These are phyloP conservation scores for Ustilago nuda DNA, from an alignment of 1,284 basidiomycete genomes.

Conservation along the genomic window DNA sequence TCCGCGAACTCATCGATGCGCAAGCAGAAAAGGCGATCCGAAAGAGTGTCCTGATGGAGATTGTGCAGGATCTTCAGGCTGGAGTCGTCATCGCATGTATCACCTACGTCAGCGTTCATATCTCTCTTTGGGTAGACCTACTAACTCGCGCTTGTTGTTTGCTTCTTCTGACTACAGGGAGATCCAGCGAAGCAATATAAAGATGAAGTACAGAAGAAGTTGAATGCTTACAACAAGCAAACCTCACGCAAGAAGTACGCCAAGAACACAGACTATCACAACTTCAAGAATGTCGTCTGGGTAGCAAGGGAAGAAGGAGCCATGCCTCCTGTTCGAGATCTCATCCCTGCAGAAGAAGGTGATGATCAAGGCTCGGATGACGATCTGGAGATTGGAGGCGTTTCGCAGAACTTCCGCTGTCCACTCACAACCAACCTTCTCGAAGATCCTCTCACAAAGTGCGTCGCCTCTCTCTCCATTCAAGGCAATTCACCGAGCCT, in stretches of 20 bases:
- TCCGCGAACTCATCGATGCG: constrained; percentile 56
- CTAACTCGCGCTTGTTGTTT: neutral
- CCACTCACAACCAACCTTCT: constrained; percentile 56
- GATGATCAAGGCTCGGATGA: constrained; percentile 52
- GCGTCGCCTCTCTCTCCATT: constrained; percentile 1
- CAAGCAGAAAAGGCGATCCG: constrained; percentile 48
- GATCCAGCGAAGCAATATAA: constrained; percentile 36
- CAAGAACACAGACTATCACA: constrained; percentile 45
- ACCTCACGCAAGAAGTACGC: constrained; percentile 57
- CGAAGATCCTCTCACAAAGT: constrained; percentile 56
- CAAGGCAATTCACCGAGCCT: neutral
- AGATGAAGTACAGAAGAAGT: constrained; percentile 13
- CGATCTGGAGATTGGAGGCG: constrained; percentile 55
- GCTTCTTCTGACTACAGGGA: neutral
- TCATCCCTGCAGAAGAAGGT: constrained; percentile 46
- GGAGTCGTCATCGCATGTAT: constrained; percentile 28
- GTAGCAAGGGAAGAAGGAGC: constrained; percentile 49
- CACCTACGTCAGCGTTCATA: neutral
- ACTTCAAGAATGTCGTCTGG: constrained; percentile 57
- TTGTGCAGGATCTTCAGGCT: constrained; percentile 35
- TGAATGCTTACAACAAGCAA: constrained; percentile 41
- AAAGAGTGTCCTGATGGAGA: constrained; percentile 31
- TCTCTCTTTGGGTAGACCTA: too few relatives aligned
- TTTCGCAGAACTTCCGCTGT: constrained; percentile 55
- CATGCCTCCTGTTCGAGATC: constrained; percentile 58